A percentile compares a stretch with the other conserved stretches of the same genome.
These are phyloP conservation scores for Trichoderma lentiforme DNA, from an alignment of 2,329 filamentous ascomycete genomes.

Conservation along the genomic window DNA sequence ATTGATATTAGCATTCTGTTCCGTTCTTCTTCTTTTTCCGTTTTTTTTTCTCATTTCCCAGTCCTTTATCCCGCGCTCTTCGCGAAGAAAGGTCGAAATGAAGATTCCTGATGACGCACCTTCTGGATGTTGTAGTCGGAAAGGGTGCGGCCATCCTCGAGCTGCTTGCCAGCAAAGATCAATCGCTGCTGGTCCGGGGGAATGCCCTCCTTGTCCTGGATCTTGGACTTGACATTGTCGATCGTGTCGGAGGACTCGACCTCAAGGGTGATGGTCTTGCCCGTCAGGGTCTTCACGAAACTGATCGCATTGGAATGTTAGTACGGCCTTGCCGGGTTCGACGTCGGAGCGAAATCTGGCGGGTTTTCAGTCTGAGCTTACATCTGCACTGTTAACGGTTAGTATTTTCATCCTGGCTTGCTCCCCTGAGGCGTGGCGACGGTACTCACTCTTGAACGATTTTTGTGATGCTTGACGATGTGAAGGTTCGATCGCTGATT, in stretches of 20 bases:
- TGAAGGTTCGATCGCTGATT: slow-evolving; percentile 37
- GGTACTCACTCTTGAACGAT: slow-evolving; percentile 58
- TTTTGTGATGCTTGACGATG: slow-evolving; percentile 48
- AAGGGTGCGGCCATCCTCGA: slow-evolving; percentile 95
- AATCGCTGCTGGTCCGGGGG: slow-evolving; percentile 97
- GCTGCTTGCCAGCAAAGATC: slow-evolving; percentile 99
- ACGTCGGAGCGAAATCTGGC: slow-evolving; percentile 20
- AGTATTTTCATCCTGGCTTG: slow-evolving; percentile 35
- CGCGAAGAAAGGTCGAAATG: background rate
- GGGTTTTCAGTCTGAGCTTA: slow-evolving; percentile 47
- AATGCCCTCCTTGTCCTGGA: slow-evolving; percentile 99
- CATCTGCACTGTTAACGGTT: slow-evolving; percentile 76
- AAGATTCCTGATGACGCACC: slow-evolving; percentile 50
- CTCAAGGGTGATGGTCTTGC: slow-evolving; percentile 99
- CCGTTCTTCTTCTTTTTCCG: background rate
- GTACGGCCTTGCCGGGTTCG: slow-evolving; percentile 27
- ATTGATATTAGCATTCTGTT: slow-evolving; percentile 30
- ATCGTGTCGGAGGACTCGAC: slow-evolving; percentile 98
- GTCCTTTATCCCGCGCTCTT: background rate
- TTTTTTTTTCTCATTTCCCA: background rate
- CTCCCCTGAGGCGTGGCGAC: background rate
- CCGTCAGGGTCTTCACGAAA: slow-evolving; percentile 99
- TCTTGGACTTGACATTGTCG: slow-evolving; percentile 99
- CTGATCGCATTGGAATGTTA: slow-evolving; percentile 45
- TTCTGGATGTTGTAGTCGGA: slow-evolving; percentile 99